Evolutionary conservation across 495 filamentous ascomycete genomes (phyloP), one percentile per base, ranked within the genome.

Genomic region (Penicillium macrosclerotiorum): DNA sequence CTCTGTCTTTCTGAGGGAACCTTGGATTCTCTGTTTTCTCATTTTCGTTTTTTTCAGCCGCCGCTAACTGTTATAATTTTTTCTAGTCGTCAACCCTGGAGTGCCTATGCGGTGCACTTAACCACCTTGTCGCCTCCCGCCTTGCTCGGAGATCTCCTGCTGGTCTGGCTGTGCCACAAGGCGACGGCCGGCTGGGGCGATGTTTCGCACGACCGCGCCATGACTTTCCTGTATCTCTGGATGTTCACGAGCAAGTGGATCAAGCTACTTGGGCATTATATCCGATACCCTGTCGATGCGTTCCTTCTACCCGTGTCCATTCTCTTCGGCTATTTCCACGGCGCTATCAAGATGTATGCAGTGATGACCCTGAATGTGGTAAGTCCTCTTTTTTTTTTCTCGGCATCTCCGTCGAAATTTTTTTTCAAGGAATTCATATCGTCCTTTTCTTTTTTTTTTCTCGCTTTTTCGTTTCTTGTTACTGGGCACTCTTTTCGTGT

Each of bases 321-420:
- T 32, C 41, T 89, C 3, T 91, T 91, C 50, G 85, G 86, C 31
- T 90, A 86, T 62, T 78, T 88, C 55, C 85, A 90, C 62, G 84
- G 85, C 22, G 60, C 83, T 23, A 83, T 90, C 68, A 91, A 90
- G 69, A 71, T 90, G 42, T 87, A 86, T 49, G 85, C 87, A 3
- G 71, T 83, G 34, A 69, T 79, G 40, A 89, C 87, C 34, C 71
- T 88, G 18, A 80, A 84, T 62, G 76, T 82, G 70, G 85, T 87
- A 73, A 71, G 81, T 75, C 34, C 17, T 30, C 42, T 49, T 35
- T 4, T 44, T 4, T 45, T 44, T 12, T 45, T 29, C 13, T 23
- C 18, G n/a, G n/a, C n/a, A n/a, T n/a, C n/a, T n/a, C n/a, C n/a
- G n/a, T n/a, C n/a, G n/a, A n/a, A n/a, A n/a, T 43, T 19, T 43